Percentiles rank a stretch among this genome's conserved stretches.
phyloP scores from a whole-genome alignment of 2,329 filamentous ascomycete genomes.

The Pseudogymnoascus sp. region DNA sequence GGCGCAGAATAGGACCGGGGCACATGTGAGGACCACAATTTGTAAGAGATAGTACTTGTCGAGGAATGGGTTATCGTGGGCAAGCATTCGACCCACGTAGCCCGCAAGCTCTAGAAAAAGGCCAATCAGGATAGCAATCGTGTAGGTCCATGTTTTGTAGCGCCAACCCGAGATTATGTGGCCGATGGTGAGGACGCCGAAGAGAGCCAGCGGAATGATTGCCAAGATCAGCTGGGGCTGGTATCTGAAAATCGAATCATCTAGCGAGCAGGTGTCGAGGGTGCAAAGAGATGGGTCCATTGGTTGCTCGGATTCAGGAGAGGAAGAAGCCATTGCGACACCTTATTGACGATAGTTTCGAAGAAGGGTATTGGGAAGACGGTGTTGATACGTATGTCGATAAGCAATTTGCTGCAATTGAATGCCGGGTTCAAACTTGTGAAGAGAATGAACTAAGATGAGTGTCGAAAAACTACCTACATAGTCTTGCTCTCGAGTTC shows the following conservation, averaged over 20 bases:
- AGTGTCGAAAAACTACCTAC: neutral
- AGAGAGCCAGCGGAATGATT: slow-evolving; percentile 43
- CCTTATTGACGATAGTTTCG: neutral
- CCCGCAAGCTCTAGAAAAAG: slow-evolving; percentile 49
- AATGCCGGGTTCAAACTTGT: neutral
- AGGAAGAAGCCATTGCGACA: neutral
- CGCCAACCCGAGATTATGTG: slow-evolving; percentile 27
- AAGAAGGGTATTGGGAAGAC: neutral
- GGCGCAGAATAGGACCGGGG: slow-evolving; percentile 56
- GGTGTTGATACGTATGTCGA: neutral
- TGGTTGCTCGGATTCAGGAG: neutral
- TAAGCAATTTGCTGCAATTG: neutral
- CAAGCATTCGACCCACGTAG: slow-evolving; percentile 50
- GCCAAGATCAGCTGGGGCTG: slow-evolving; percentile 47
- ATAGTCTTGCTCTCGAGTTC: neutral
- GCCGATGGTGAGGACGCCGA: slow-evolving; percentile 36
- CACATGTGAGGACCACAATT: slow-evolving; percentile 55
- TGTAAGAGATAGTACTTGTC: slow-evolving; percentile 45
- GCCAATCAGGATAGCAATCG: slow-evolving; percentile 46
- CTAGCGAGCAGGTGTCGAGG: slow-evolving; percentile 30
- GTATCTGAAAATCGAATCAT: slow-evolving; percentile 42
- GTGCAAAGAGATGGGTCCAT: slow-evolving; percentile 26
- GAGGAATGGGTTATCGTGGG: slow-evolving; percentile 46
- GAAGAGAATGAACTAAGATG: neutral
- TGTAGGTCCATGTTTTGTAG: slow-evolving; percentile 28